phyloP scores from a whole-genome alignment of 345 rosid species.

The Aegle marmelos region DNA sequence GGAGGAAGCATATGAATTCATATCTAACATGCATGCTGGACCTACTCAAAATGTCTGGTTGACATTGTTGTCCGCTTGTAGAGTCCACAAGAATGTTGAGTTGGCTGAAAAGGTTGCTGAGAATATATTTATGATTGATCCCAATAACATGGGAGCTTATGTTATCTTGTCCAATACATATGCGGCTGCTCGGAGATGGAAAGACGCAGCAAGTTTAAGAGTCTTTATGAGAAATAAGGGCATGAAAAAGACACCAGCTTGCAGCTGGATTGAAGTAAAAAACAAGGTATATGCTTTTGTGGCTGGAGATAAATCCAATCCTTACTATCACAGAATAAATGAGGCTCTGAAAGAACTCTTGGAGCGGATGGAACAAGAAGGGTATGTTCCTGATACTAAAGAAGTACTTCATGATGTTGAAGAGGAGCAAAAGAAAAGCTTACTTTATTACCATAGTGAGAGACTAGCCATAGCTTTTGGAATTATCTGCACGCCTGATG shows the following conservation, averaged over 20 bases:
- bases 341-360: constrained; percentile 44
- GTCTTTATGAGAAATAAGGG: constrained; percentile 49
- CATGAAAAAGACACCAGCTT: constrained; percentile 60
- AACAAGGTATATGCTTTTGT: constrained; percentile 62
- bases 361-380: constrained; percentile 72
- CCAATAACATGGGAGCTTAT: constrained; percentile 67
- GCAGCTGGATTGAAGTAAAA: constrained; percentile 85
- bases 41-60: constrained; percentile 72
- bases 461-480: constrained; percentile 76
- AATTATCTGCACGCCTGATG: constrained; percentile 57
- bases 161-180: constrained; percentile 75
- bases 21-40: constrained; percentile 41
- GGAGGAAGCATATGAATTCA: constrained; percentile 71
- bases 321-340: constrained; percentile 39
- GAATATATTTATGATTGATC: constrained; percentile 54
- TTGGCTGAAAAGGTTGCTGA: constrained; percentile 69
- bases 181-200: constrained; percentile 63
- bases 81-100: constrained; percentile 67
- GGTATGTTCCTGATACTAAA: constrained; percentile 62
- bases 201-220: constrained; percentile 56
- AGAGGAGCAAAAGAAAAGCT: constrained; percentile 68
- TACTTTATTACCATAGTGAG: constrained; percentile 64
- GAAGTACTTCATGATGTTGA: constrained; percentile 73
- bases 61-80: constrained; percentile 67
- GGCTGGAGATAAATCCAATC: constrained; percentile 76